A percentile compares a stretch with the other conserved stretches of the same genome.
Evolutionary conservation across 345 rosid genomes (phyloP).

Genomic region (Salix exigua): DNA sequence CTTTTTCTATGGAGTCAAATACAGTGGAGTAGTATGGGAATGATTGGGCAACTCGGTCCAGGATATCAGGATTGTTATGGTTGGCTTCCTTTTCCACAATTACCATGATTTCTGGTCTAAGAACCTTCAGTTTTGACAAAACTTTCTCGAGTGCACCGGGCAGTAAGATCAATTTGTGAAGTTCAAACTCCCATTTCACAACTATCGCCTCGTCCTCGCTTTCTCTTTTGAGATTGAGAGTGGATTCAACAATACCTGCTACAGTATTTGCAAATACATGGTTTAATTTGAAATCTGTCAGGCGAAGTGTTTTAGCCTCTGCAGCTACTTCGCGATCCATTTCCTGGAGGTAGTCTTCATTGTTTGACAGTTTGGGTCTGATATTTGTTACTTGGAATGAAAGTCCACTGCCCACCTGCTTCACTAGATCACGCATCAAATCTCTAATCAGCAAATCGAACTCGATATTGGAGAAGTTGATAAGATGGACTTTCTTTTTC

Average conservation of each 20-base stretch:
- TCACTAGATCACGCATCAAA: no score
- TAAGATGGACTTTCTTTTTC: no score
- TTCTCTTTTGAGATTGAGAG: constrained; percentile 47
- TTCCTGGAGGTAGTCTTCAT: no score
- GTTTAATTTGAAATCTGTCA: constrained; percentile 15
- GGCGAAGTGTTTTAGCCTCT: no score
- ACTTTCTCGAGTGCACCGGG: constrained; percentile 38
- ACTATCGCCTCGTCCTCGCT: constrained; percentile 69
- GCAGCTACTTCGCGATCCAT: no score
- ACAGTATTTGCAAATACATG: constrained; percentile 52
- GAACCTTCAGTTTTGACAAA: constrained; percentile 45
- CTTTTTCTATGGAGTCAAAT: constrained; percentile 77
- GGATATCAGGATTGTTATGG: constrained; percentile 65
- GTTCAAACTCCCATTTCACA: constrained; percentile 74
- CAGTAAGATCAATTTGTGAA: constrained; percentile 54
- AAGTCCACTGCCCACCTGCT: no score
- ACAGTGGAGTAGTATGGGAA: constrained; percentile 76
- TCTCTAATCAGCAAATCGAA: no score
- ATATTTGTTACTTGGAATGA: no score
- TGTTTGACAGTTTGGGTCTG: no score
- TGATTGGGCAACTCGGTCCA: constrained; percentile 73
- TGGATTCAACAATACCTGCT: constrained; percentile 71
- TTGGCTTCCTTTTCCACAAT: constrained; percentile 81
- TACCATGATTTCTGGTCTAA: constrained; percentile 69
- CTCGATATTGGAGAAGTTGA: no score